A percentile compares a stretch with the other conserved stretches of the same genome.
phyloP scores from a whole-genome alignment of 176 grass and related monocot genomes.

The Tuctoria greenei region DNA sequence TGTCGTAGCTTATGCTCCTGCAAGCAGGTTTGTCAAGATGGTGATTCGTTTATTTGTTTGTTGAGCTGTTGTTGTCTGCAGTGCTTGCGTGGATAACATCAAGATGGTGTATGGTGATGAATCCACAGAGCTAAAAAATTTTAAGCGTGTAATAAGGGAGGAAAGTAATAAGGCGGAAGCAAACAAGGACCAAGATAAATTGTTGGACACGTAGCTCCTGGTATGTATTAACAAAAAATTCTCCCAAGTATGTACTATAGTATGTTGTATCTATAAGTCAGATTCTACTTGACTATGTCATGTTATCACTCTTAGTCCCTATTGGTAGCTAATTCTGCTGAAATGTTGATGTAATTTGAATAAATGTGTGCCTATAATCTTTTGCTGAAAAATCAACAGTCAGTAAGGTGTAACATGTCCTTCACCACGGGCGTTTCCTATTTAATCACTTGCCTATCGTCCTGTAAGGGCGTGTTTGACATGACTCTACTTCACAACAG shows the following conservation, averaged over 20 bases:
- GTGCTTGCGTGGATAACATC: constrained; percentile 67
- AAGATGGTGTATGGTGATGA: constrained; percentile 70
- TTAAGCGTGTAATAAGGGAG: constrained; percentile 61
- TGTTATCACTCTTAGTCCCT: not conserved
- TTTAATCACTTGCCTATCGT: not conserved
- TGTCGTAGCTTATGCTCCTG: not conserved
- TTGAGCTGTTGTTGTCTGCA: constrained; percentile 3
- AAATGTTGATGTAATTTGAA: not conserved
- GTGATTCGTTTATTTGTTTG: constrained; percentile 4
- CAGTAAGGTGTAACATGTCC: not conserved
- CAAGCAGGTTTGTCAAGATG: not conserved
- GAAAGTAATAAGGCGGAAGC: constrained; percentile 38
- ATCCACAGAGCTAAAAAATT: constrained; percentile 54
- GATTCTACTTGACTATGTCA: constrained; percentile 7
- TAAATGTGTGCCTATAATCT: not conserved
- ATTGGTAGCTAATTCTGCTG: not conserved
- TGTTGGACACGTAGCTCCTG: constrained; percentile 39
- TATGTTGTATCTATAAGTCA: not conserved
- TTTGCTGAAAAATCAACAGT: not conserved
- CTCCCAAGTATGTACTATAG: not conserved
- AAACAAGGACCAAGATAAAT: constrained; percentile 20
- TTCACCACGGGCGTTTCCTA: not conserved
- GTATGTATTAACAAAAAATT: not conserved
- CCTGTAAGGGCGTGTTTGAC: too few relatives aligned
- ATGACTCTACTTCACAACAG: too few relatives aligned